Evolutionary conservation across 2,329 filamentous ascomycete genomes (phyloP).

Genomic region (Fusarium kyushuense): DNA sequence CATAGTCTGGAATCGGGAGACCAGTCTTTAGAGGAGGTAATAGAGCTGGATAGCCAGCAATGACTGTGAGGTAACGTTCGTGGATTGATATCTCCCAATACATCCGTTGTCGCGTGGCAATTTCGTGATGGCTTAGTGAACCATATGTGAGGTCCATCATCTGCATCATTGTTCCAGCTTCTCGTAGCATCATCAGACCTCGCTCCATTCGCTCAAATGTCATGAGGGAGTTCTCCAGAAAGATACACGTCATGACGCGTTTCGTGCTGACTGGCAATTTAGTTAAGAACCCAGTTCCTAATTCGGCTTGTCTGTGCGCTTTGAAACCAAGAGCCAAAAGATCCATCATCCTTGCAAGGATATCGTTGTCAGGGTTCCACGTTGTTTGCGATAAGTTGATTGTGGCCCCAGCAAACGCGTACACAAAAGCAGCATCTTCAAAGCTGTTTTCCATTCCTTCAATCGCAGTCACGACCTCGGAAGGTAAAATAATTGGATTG

Average conservation of each 20-base stretch:
- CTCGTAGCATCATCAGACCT: slow-evolving; percentile 62
- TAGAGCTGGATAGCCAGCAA: slow-evolving; percentile 58
- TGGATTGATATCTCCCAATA: slow-evolving; percentile 70
- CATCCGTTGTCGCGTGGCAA: slow-evolving; percentile 55
- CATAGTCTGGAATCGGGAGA: slow-evolving; percentile 48
- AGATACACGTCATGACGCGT: slow-evolving; percentile 62
- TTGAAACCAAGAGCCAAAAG: slow-evolving; percentile 44
- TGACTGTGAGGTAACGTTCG: slow-evolving; percentile 65
- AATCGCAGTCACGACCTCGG: slow-evolving; percentile 51
- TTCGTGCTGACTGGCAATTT: slow-evolving; percentile 57
- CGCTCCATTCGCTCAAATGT: slow-evolving; percentile 61
- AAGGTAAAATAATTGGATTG: slow-evolving; percentile 51
- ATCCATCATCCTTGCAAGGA: slow-evolving; percentile 49
- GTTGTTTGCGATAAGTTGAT: slow-evolving; percentile 53
- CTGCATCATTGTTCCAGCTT: slow-evolving; percentile 57
- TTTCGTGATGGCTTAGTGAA: slow-evolving; percentile 26
- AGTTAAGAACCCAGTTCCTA: slow-evolving; percentile 48
- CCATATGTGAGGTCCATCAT: slow-evolving; percentile 34
- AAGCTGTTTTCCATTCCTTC: slow-evolving; percentile 50
- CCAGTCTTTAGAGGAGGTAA: slow-evolving; percentile 49
- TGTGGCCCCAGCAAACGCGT: slow-evolving; percentile 53
- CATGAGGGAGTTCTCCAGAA: slow-evolving; percentile 66
- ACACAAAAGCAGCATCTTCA: slow-evolving; percentile 54
- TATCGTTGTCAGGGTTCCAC: slow-evolving; percentile 48
- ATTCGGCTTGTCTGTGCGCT: slow-evolving; percentile 48